Percentiles rank a stretch among this genome's conserved stretches.
These are phyloP conservation scores for Dentipellis sp. DNA, from an alignment of 768 basidiomycete genomes.

Conservation along the genomic window DNA sequence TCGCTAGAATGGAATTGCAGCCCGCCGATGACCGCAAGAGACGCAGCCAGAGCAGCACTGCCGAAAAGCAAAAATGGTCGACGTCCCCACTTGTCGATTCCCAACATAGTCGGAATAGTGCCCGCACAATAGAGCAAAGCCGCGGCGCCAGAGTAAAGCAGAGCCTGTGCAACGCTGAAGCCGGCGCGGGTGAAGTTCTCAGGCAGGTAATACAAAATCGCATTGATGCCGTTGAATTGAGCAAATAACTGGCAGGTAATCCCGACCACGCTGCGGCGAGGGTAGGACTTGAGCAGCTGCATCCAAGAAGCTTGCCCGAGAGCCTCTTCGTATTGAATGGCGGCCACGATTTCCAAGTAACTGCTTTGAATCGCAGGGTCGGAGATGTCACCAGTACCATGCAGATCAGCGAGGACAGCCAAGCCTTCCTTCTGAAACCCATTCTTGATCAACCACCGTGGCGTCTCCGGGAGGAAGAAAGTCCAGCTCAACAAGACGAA, in stretches of 20 bases:
- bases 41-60: constrained; percentile 31
- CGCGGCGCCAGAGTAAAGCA: constrained; percentile 38
- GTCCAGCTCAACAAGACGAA: constrained; percentile 37
- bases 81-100: constrained; percentile 45
- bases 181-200: constrained; percentile 42
- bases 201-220: constrained; percentile 49
- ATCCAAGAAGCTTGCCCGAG: constrained; percentile 34
- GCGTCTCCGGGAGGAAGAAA: constrained; percentile 41
- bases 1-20: constrained; percentile 37
- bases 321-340: constrained; percentile 29
- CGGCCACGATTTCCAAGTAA: constrained; percentile 32
- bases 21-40: constrained; percentile 41
- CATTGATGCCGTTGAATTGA: constrained; percentile 48
- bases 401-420: constrained; percentile 46
- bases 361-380: constrained; percentile 34
- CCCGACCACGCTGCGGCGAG: constrained; percentile 40
- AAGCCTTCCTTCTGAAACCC: constrained; percentile 42
- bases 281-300: constrained; percentile 42
- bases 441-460: constrained; percentile 47
- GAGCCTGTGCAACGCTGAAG: constrained; percentile 31
- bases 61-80: constrained; percentile 40
- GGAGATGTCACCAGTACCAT: constrained; percentile 37
- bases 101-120: constrained; percentile 44
- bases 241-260: constrained; percentile 44
- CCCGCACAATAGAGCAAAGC: constrained; percentile 39